Conservation (phyloP, 805 yeast genomes). For the Candida cerambycidarum region DNA sequence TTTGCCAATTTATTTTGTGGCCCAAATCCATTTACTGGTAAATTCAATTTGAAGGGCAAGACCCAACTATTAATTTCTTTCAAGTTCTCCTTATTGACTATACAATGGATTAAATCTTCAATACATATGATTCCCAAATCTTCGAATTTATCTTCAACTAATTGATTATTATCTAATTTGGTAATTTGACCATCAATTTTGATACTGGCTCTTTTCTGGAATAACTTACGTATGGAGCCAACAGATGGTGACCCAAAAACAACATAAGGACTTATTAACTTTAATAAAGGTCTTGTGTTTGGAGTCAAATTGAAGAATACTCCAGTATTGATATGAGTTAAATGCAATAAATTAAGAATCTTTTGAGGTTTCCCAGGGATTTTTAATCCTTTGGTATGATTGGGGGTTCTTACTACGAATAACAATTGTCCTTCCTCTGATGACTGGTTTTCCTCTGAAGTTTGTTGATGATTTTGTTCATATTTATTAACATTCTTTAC, state of each 20-base stretch:
- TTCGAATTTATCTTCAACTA: conserved; percentile 71
- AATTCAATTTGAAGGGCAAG: conserved; percentile 66
- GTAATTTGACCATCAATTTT: conserved; percentile 39
- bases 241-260: conserved; percentile 76
- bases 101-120: conserved; percentile 77
- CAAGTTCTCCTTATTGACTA: conserved; percentile 63
- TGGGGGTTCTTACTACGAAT: conserved; percentile 66
- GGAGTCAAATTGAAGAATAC: conserved; percentile 67
- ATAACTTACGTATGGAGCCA: conserved; percentile 64
- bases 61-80: conserved; percentile 60
- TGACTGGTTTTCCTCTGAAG: conserved; percentile 16
- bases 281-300: conserved; percentile 61
- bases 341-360: conserved; percentile 60
- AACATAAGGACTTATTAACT: conserved; percentile 68
- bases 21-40: conserved; percentile 73
- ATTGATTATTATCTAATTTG: conserved; percentile 69
- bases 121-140: conserved; percentile 67
- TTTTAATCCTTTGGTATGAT: conserved; percentile 57
- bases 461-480: conserved; percentile 37
- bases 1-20: conserved; percentile 69
- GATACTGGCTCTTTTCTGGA: conserved; percentile 75
- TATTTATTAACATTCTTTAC: conserved; percentile 59
- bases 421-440: conserved; percentile 43
- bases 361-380: conserved; percentile 65
- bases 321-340: conserved; percentile 61